Conservation (phyloP, 306 rosid genomes). For the Herpetospermum pedunculosum region DNA sequence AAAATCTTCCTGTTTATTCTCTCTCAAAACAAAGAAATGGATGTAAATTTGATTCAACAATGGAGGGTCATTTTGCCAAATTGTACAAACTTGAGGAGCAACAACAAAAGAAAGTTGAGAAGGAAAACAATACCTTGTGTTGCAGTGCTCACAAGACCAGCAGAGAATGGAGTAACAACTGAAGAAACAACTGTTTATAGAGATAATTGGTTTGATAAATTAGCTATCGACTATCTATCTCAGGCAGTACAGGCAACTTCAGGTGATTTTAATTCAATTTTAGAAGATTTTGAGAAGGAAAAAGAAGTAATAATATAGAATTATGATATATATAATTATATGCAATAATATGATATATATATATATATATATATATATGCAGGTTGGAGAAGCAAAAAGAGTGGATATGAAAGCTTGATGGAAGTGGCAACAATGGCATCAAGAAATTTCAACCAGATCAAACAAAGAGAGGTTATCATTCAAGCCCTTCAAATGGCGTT, state of each 20-base stretch:
- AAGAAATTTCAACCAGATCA: slow-evolving; percentile 25
- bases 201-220: slow-evolving; percentile 59
- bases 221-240: slow-evolving; percentile 66
- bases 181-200: slow-evolving; percentile 18
- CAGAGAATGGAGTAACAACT: slow-evolving; percentile 10
- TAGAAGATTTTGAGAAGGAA: background rate
- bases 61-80: slow-evolving; percentile 18
- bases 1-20: background rate
- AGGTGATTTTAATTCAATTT: slow-evolving; percentile 32
- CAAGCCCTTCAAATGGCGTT: slow-evolving; percentile 55
- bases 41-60: slow-evolving; percentile 23
- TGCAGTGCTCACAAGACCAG: slow-evolving; percentile 40
- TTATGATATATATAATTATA: too few species aligned
- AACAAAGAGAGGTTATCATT: slow-evolving; percentile 41
- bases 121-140: slow-evolving; percentile 16
- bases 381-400: slow-evolving; percentile 56
- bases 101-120: slow-evolving; percentile 13
- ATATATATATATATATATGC: too few species aligned
- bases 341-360: too few species aligned
- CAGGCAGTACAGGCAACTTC: slow-evolving; percentile 61
- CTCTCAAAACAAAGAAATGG: slow-evolving; percentile 35
- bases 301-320: background rate
- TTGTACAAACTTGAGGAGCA: background rate
- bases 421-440: slow-evolving; percentile 57
- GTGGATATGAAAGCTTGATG: slow-evolving; percentile 65